Evolutionary conservation across 2,329 filamentous ascomycete species (phyloP).

Genomic region (Kalaharituber pfeilii): DNA sequence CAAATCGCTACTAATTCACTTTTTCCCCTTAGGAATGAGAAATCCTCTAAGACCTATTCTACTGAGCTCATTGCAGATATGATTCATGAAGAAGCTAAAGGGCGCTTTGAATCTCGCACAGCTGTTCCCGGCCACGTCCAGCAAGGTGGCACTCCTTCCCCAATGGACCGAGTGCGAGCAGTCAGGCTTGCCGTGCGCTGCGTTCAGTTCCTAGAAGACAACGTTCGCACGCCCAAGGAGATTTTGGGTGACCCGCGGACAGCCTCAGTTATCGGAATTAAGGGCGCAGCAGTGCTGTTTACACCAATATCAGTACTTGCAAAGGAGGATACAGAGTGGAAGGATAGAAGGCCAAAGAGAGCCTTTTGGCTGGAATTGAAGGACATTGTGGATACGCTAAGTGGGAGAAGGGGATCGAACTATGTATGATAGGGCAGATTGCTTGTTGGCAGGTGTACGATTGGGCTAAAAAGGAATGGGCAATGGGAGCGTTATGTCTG

Average conservation of each 20-base stretch:
- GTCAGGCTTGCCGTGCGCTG: conserved; percentile 86
- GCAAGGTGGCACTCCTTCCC: conserved; percentile 78
- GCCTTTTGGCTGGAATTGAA: conserved; percentile 76
- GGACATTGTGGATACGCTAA: conserved; percentile 66
- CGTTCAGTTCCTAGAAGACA: conserved; percentile 75
- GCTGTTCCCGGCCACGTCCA: conserved; percentile 89
- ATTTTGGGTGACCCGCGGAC: conserved; percentile 41
- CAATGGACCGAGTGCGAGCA: conserved; percentile 90
- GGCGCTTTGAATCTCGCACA: conserved; percentile 79
- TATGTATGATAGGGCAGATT: neutral
- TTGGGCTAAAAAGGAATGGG: too few species aligned
- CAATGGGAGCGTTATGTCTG: too few species aligned
- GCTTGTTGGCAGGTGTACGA: too few species aligned
- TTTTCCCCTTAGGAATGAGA: conserved; percentile 47
- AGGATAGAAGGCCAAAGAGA: conserved; percentile 62
- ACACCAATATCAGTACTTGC: conserved; percentile 66
- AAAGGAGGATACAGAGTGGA: conserved; percentile 78
- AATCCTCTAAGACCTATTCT: conserved; percentile 73
- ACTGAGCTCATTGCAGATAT: conserved; percentile 91
- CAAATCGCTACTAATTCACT: neutral
- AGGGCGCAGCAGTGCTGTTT: conserved; percentile 79
- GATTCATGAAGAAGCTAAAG: conserved; percentile 81
- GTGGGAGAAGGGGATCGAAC: conserved; percentile 32
- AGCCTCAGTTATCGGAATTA: conserved; percentile 74
- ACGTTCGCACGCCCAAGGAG: conserved; percentile 45